Percentiles rank a stretch among this genome's conserved stretches.
Conservation (phyloP, 495 filamentous ascomycete genomes). For the Penicillium samsonianum region DNA sequence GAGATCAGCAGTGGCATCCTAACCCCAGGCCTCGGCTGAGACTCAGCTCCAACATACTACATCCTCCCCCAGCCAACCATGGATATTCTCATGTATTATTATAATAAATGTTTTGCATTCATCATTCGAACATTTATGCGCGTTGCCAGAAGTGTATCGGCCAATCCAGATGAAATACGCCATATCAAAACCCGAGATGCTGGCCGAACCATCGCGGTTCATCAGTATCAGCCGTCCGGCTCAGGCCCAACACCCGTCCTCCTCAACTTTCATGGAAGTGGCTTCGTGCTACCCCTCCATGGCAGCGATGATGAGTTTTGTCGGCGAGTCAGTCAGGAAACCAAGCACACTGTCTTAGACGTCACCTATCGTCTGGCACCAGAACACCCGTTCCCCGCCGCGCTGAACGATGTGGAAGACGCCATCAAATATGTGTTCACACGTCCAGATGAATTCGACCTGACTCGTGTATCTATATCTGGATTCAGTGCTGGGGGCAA, state of each 20-base stretch:
- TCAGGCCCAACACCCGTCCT: conserved; percentile 40
- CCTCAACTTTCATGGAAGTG: conserved; percentile 49
- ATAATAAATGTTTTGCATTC: conserved; percentile 28
- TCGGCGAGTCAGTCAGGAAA: conserved; percentile 35
- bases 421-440: conserved; percentile 37
- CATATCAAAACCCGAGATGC: conserved; percentile 45
- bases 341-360: conserved; percentile 45
- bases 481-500: conserved; percentile 52
- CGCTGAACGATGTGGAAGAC: conserved; percentile 67
- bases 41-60: background rate
- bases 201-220: conserved; percentile 44
- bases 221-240: conserved; percentile 42
- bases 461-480: conserved; percentile 39
- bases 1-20: conserved; percentile 12
- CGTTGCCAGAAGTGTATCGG: background rate
- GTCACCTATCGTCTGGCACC: conserved; percentile 79
- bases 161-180: conserved; percentile 37
- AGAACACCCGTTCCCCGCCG: conserved; percentile 74
- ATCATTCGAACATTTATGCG: conserved; percentile 1
- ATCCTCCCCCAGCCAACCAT: conserved; percentile 14
- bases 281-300: conserved; percentile 45
- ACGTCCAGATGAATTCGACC: conserved; percentile 37
- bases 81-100: conserved; percentile 27
- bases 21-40: conserved; percentile 15
- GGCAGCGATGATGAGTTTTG: conserved; percentile 47